Evolutionary conservation across 805 yeast genomes (phyloP).

Genomic region (Hanseniaspora mollemarum): DNA sequence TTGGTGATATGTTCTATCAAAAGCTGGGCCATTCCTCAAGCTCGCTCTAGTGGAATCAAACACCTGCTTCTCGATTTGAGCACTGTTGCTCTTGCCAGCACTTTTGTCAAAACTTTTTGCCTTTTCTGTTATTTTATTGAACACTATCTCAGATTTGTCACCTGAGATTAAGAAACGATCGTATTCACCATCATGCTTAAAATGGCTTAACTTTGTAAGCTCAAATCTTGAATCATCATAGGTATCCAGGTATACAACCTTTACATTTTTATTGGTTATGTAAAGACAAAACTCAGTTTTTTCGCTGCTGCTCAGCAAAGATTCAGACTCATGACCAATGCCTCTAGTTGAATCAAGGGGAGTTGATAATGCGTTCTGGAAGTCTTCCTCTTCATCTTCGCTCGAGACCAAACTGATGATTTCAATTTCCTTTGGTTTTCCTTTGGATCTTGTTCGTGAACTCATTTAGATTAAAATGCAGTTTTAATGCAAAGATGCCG

Average conservation of each 20-base stretch:
- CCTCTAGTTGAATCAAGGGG: too few species aligned
- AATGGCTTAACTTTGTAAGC: background rate
- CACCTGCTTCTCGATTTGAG: too few species aligned
- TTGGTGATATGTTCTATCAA: background rate
- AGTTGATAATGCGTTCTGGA: too few species aligned
- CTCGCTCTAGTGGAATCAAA: too few species aligned
- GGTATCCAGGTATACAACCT: background rate
- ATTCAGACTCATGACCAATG: too few species aligned
- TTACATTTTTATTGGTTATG: background rate
- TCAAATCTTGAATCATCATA: background rate
- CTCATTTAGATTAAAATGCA: background rate
- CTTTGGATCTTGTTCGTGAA: background rate
- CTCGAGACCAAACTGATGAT: background rate
- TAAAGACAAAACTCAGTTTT: background rate
- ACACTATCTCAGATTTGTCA: background rate
- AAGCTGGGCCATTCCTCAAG: too few species aligned
- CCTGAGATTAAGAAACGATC: background rate
- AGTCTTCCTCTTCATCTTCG: background rate
- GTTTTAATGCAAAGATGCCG: too few species aligned
- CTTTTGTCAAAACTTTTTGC: too few species aligned
- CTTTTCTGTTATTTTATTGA: background rate
- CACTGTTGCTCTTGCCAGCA: too few species aligned
- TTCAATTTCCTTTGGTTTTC: background rate
- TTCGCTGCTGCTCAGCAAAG: too few species aligned
- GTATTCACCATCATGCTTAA: background rate